phyloP scores from a whole-genome alignment of 345 rosid genomes.

The Populus ilicifolia region DNA sequence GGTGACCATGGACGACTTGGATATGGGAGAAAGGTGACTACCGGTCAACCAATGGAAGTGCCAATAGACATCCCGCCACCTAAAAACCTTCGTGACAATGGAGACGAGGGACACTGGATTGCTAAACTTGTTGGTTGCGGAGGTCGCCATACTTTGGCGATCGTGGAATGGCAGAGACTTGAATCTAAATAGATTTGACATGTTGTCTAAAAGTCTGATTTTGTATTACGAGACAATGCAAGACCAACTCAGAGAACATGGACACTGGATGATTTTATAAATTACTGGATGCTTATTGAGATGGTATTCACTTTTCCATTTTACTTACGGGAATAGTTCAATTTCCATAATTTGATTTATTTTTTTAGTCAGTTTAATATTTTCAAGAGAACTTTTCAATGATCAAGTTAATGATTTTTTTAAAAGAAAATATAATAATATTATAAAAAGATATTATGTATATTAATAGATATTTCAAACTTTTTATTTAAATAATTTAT shows the following conservation, averaged over 20 bases:
- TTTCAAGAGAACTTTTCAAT: accelerated
- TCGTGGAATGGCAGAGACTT: conserved; percentile 65
- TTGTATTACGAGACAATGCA: not conserved
- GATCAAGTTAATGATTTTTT: too few relatives aligned
- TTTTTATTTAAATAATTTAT: too few relatives aligned
- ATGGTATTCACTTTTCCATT: not conserved
- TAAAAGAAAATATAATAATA: too few relatives aligned
- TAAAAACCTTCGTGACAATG: conserved; percentile 22
- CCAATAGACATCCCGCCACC: conserved; percentile 64
- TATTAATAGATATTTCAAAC: too few relatives aligned
- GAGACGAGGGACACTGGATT: conserved; percentile 58
- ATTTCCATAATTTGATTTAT: too few relatives aligned
- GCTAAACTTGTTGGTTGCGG: conserved; percentile 84
- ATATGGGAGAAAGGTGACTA: conserved; percentile 77
- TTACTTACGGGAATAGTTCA: not conserved
- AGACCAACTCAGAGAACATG: not conserved
- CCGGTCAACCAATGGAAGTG: conserved; percentile 90
- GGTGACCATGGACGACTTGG: conserved; percentile 99
- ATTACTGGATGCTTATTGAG: not conserved
- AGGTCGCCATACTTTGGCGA: conserved; percentile 88
- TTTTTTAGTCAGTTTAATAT: accelerated
- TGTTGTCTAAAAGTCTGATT: not conserved
- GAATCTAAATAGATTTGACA: conserved; percentile 14
- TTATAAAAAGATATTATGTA: accelerated
- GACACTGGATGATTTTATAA: not conserved